Evolutionary conservation across 2,329 filamentous ascomycete species (phyloP).

Genomic region (Colletotrichum ledebouriae): DNA sequence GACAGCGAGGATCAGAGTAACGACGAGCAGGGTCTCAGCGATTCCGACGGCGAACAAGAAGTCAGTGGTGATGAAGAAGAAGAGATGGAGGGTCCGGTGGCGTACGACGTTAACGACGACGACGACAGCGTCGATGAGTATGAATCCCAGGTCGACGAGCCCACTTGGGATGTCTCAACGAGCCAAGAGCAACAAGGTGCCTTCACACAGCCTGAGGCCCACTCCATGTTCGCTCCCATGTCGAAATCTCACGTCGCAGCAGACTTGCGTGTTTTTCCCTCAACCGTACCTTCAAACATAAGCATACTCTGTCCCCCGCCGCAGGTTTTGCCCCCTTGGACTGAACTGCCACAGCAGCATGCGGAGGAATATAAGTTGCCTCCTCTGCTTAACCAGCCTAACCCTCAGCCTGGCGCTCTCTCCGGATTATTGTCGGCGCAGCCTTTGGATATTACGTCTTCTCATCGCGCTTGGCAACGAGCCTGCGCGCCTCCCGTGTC

Average conservation of each 20-base stretch:
- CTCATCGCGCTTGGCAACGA: not conserved
- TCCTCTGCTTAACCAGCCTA: constrained; percentile 4
- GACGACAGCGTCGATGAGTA: not conserved
- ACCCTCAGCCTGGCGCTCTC: not conserved
- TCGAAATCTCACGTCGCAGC: no score
- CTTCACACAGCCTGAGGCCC: no score
- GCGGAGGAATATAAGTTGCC: constrained; percentile 2
- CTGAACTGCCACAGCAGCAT: constrained; percentile 2
- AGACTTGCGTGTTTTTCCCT: no score
- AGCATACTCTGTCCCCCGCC: not conserved
- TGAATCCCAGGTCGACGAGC: not conserved
- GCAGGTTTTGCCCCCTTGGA: not conserved
- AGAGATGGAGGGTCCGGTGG: not conserved
- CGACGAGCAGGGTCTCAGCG: constrained; percentile 45
- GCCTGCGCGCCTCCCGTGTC: not conserved
- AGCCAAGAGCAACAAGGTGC: not conserved
- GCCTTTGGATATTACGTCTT: not conserved
- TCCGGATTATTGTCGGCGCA: not conserved
- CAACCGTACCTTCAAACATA: no score
- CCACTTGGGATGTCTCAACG: not conserved
- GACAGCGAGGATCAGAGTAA: constrained; percentile 50
- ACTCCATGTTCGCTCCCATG: no score
- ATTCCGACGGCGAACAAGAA: constrained; percentile 12
- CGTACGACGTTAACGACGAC: not conserved
- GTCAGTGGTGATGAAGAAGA: constrained; percentile 2